Conservation (phyloP, 2,329 filamentous ascomycete genomes). For the Epichloe glyceriae region DNA sequence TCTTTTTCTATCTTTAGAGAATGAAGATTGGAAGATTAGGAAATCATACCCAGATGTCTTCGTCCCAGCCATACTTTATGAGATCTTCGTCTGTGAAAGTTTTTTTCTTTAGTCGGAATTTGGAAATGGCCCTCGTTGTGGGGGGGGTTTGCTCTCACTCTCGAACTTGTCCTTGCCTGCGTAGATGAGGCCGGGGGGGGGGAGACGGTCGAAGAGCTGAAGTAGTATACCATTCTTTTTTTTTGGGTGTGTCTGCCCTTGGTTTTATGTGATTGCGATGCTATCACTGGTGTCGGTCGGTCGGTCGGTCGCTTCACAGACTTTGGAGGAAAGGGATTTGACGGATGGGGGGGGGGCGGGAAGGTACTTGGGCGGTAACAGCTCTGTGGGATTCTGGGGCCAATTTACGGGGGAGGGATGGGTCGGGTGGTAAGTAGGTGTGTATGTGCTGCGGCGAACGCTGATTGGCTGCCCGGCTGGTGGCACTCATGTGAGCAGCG, state of each 20-base stretch:
- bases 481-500: too few species aligned
- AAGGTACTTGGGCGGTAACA: background rate
- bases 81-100: conserved; percentile 70
- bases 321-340: background rate
- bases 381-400: background rate
- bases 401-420: too few species aligned
- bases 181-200: conserved; percentile 75
- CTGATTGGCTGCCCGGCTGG: too few species aligned
- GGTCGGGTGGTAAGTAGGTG: too few species aligned
- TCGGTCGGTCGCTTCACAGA: background rate
- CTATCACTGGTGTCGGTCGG: too few species aligned
- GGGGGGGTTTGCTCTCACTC: conserved; percentile 47
- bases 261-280: too few species aligned
- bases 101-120: background rate
- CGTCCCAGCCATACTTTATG: conserved; percentile 86
- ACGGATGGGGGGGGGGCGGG: background rate
- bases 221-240: conserved; percentile 84
- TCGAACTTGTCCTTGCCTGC: conserved; percentile 99
- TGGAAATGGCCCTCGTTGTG: too few species aligned
- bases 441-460: too few species aligned
- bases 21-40: background rate
- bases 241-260: background rate
- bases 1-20: background rate
- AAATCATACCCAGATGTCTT: conserved; percentile 61
- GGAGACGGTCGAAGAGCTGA: conserved; percentile 65